Percentiles rank a stretch among this genome's conserved stretches.
Conservation (phyloP, 306 rosid genomes). For the Quercus robur region DNA sequence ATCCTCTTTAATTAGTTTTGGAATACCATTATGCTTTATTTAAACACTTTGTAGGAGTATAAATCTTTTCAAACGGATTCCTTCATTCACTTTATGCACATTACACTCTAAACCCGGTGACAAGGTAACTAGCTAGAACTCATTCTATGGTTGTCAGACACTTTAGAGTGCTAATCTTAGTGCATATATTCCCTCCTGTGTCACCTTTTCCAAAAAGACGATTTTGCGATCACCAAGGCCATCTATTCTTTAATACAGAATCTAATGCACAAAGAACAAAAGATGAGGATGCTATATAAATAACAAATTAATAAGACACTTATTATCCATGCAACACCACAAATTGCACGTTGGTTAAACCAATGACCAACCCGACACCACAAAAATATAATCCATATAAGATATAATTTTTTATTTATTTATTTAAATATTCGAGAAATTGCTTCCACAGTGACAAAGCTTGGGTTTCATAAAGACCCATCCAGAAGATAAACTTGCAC, state of each 20-base stretch:
- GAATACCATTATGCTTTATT: conserved; percentile 31
- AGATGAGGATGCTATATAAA: conserved; percentile 13
- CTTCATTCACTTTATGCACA: conserved; percentile 45
- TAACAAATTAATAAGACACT: conserved; percentile 1
- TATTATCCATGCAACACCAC: conserved; percentile 9
- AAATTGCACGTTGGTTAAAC: conserved; percentile 8
- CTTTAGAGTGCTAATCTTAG: conserved; percentile 46
- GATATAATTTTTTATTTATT: too few relatives aligned
- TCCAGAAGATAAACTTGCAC: conserved; percentile 13
- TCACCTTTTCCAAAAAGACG: conserved; percentile 56
- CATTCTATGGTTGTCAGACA: conserved; percentile 50
- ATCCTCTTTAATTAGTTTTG: conserved; percentile 22
- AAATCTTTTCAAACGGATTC: conserved; percentile 54
- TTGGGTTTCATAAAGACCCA: conserved; percentile 10
- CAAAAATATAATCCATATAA: not conserved
- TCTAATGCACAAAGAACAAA: conserved; percentile 38
- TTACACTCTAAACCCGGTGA: conserved; percentile 36
- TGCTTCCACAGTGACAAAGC: not conserved
- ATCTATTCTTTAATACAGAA: conserved; percentile 40
- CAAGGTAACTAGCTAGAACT: conserved; percentile 34
- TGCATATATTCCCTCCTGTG: conserved; percentile 74
- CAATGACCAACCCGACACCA: not conserved
- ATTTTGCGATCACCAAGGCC: conserved; percentile 38
- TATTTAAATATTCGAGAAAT: not conserved
- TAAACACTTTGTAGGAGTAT: conserved; percentile 34